Conservation (phyloP, 2,329 filamentous ascomycete genomes). For the Xylaria digitata region DNA sequence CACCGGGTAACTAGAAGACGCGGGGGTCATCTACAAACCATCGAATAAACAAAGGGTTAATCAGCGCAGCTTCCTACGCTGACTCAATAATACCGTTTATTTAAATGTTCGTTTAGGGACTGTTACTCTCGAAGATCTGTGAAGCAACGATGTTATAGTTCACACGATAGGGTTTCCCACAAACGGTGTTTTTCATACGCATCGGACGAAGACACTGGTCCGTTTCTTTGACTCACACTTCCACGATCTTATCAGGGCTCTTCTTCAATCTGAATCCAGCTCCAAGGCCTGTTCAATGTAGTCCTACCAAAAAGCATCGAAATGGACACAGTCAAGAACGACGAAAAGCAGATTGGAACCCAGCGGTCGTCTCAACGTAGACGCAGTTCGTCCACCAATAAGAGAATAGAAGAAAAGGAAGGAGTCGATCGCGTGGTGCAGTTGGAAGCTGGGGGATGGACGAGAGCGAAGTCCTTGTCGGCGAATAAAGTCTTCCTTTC, state of each 20-base stretch:
- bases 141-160: background rate
- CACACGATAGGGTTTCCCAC: background rate
- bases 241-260: too few species aligned
- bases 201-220: background rate
- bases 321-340: slow-evolving; percentile 3
- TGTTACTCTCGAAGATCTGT: background rate
- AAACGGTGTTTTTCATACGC: background rate
- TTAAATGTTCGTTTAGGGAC: background rate
- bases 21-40: background rate
- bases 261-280: background rate
- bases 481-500: slow-evolving; percentile 23
- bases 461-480: background rate
- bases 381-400: background rate
- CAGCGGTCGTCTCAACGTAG: background rate
- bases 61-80: background rate
- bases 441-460: slow-evolving; percentile 9
- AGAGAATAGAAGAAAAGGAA: background rate
- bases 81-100: background rate
- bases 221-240: background rate
- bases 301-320: background rate
- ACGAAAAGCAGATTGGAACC: background rate
- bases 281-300: background rate
- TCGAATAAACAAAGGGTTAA: background rate
- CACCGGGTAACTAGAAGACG: background rate
- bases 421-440: background rate